Evolutionary conservation across 139 green algal genomes (phyloP).

Genomic region (Nannochloris sp.): DNA sequence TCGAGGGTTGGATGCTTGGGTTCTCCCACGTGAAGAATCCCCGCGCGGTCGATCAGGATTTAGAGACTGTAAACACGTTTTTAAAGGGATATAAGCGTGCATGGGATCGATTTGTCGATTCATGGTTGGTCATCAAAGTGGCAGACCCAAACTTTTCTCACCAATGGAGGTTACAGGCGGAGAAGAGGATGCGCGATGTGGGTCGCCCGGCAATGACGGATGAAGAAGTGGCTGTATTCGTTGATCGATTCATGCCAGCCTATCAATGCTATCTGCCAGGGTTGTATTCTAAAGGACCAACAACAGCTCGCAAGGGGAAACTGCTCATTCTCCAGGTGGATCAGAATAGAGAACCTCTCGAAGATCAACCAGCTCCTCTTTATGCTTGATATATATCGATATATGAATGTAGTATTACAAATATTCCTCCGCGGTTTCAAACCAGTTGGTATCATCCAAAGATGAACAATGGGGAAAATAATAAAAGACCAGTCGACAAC

Average conservation of each 20-base stretch:
- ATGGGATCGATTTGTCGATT: slow-evolving; percentile 76
- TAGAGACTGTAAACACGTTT: slow-evolving; percentile 58
- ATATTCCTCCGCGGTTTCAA: too few species aligned
- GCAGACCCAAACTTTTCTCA: slow-evolving; percentile 60
- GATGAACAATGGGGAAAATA: too few species aligned
- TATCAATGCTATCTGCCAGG: slow-evolving; percentile 92
- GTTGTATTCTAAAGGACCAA: slow-evolving; percentile 63
- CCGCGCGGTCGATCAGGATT: slow-evolving; percentile 38
- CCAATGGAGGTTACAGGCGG: slow-evolving; percentile 76
- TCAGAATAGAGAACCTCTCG: slow-evolving; percentile 17
- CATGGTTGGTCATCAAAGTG: slow-evolving; percentile 90
- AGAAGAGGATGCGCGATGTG: slow-evolving; percentile 70
- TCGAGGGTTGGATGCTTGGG: slow-evolving; percentile 98
- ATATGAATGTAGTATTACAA: too few species aligned
- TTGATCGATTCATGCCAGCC: slow-evolving; percentile 88
- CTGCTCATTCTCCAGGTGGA: slow-evolving; percentile 71
- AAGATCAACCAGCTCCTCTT: neutral
- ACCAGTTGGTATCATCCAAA: too few species aligned
- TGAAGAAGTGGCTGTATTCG: slow-evolving; percentile 82
- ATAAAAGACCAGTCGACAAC: too few species aligned
- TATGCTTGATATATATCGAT: too few species aligned
- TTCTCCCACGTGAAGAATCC: slow-evolving; percentile 52
- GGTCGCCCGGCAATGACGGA: slow-evolving; percentile 88
- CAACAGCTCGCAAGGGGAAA: slow-evolving; percentile 43
- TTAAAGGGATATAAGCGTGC: slow-evolving; percentile 64